A percentile compares a stretch with the other conserved stretches of the same genome.
phyloP scores from a whole-genome alignment of 2,329 filamentous ascomycete genomes.

The Botrytis hyacinthi region DNA sequence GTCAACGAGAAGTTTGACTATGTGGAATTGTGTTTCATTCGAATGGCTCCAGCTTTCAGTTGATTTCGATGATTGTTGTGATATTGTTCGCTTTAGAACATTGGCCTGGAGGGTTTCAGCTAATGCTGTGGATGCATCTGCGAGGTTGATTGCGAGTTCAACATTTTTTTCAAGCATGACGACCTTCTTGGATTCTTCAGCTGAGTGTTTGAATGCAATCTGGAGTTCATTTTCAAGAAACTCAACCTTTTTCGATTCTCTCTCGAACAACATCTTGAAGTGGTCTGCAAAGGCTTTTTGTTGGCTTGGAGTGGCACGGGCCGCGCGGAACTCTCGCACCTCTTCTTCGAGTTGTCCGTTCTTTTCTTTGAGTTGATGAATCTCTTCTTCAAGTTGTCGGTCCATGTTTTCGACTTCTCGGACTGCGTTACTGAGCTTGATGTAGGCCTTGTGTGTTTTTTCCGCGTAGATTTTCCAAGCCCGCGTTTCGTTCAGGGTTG shows the following conservation, averaged over 20 bases:
- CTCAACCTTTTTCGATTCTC: background rate
- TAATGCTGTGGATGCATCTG: background rate
- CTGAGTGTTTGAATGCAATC: background rate
- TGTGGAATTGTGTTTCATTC: background rate
- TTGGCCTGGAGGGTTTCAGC: background rate
- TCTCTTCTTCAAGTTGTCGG: background rate
- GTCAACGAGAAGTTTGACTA: background rate
- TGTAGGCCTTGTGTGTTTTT: background rate
- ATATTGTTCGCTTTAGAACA: background rate
- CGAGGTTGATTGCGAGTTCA: background rate
- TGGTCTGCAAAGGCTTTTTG: background rate
- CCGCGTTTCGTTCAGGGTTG: background rate
- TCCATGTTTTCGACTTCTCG: background rate
- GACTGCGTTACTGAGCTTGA: background rate
- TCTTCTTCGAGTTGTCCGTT: background rate
- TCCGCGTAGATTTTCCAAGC: constrained; percentile 5
- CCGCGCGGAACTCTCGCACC: background rate
- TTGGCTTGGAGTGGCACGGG: background rate
- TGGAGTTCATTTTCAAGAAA: background rate
- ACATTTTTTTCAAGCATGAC: background rate
- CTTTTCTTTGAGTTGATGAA: background rate
- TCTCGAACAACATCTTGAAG: constrained; percentile 7
- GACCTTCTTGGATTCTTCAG: background rate
- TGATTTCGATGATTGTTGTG: background rate
- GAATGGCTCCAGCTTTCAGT: background rate